These are phyloP conservation scores for Termitomyces sp. DNA, from an alignment of 768 basidiomycete genomes.

Conservation along the genomic window DNA sequence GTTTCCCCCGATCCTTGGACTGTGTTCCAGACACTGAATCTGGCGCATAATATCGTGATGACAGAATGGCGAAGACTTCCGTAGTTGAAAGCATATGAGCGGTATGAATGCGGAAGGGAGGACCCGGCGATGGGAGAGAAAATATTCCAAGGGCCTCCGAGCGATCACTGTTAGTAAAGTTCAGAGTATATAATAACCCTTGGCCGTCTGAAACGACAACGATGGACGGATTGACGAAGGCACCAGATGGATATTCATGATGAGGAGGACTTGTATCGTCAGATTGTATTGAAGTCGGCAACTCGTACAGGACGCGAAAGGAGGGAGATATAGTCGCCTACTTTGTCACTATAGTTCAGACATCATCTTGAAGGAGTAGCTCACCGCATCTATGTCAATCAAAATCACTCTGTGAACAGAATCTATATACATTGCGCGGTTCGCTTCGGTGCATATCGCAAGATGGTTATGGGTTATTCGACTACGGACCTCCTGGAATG, in stretches of 20 bases:
- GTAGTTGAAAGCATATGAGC: constrained; percentile 2
- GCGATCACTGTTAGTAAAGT: constrained; percentile 30
- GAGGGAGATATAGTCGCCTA: constrained; percentile 48
- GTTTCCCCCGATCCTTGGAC: constrained; percentile 19
- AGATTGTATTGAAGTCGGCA: constrained; percentile 48
- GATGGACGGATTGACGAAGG: constrained; percentile 44
- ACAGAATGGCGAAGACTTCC: constrained; percentile 1
- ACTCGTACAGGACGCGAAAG: constrained; percentile 52
- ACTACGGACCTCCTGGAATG: constrained; percentile 79
- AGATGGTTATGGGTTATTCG: constrained; percentile 85
- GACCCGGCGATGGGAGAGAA: constrained; percentile 39
- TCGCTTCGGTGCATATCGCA: constrained; percentile 36
- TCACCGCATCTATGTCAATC: constrained; percentile 54
- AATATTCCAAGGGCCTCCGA: constrained; percentile 49
- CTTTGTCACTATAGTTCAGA: constrained; percentile 21
- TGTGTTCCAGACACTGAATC: not conserved
- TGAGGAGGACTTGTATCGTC: constrained; percentile 35
- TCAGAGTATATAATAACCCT: constrained; percentile 61
- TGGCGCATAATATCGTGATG: constrained; percentile 1
- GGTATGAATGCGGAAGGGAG: constrained; percentile 27
- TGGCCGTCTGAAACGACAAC: constrained; percentile 65
- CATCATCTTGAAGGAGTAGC: constrained; percentile 16
- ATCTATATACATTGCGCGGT: constrained; percentile 64
- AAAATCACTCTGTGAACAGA: constrained; percentile 53
- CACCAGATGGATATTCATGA: constrained; percentile 71